Evolutionary conservation across 2,329 filamentous ascomycete species (phyloP), one percentile per base, ranked within the genome.

Genomic region (Pseudogymnoascus sp.): DNA sequence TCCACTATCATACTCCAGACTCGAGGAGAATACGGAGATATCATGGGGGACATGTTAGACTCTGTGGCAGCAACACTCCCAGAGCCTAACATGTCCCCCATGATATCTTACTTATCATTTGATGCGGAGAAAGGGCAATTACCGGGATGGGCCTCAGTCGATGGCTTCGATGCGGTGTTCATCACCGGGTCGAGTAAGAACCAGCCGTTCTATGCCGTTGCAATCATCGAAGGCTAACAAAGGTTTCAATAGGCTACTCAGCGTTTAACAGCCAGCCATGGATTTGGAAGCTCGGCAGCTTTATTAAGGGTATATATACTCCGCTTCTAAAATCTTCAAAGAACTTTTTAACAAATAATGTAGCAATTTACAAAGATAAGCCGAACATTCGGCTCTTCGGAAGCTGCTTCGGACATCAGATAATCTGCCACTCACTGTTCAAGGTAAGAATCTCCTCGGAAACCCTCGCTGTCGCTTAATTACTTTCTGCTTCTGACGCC

Each of bases 371-470:
- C 61, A 60, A 60, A 1, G 62, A 66, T 1, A 62, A 67, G 62
- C 63, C 69, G 0, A 63, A 62, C 0, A 64, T 78, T 49, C 76
- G 73, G 61, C 72, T 78, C 4, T 78, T 78, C 61, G 76, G 76
- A 0, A 76, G 73, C 26, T 79, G 77, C 62, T 78, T 78, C 55
- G 76, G 77, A 1, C 76, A 78, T 59, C 76, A 78, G 62, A 63
- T 78, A 4, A 64, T 78, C 4, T 75, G 73, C 62, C 72, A 75
- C 60, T 72, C 74, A 3, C 61, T 79, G 14, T 68, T 78, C 14
- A 65, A 12, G 6, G 29, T 55, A 14, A 8, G n/a, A 33, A 33
- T 12, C 0, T 6, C 26, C 0, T 14, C 11, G 6, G 16, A 33
- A 55, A 33, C 29, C 16, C 10, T 21, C n/a, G 29, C n/a, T 33